phyloP scores from a whole-genome alignment of 441 rosid genomes.

The Bruguiera hainesii region DNA sequence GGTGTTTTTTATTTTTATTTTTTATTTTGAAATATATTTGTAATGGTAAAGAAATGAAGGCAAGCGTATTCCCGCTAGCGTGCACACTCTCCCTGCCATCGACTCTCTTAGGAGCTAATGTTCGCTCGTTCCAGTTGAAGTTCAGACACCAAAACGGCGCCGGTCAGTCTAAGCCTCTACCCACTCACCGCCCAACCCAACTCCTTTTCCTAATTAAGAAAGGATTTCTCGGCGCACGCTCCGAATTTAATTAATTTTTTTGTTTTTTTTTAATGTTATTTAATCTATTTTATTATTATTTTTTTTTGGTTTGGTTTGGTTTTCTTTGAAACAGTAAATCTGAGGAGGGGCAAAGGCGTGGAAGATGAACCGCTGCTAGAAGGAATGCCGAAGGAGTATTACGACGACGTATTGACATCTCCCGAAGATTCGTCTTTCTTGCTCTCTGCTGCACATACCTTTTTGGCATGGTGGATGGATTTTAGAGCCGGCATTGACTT shows the following conservation, averaged over 20 bases:
- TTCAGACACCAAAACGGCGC: slow-evolving; percentile 15
- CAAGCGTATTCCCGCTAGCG: slow-evolving; percentile 35
- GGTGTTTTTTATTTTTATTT: too few relatives aligned
- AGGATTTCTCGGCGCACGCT: background rate
- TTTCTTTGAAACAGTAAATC: slow-evolving; percentile 25
- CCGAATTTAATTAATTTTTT: background rate
- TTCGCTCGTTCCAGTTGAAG: slow-evolving; percentile 22
- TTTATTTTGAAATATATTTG: too few relatives aligned
- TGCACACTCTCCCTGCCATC: slow-evolving; percentile 27
- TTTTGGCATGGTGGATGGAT: background rate
- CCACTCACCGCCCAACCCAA: background rate
- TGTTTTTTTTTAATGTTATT: background rate
- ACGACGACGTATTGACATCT: slow-evolving; percentile 56
- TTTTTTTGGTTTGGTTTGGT: background rate
- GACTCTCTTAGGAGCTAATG: slow-evolving; percentile 7
- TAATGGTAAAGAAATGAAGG: slow-evolving; percentile 38
- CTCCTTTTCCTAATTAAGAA: background rate
- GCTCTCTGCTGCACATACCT: too few relatives aligned
- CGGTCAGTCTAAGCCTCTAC: slow-evolving; percentile 30
- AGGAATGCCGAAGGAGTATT: slow-evolving; percentile 92
- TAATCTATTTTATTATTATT: background rate
- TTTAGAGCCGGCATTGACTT: slow-evolving; percentile 5
- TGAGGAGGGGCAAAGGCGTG: slow-evolving; percentile 35
- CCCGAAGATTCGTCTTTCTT: background rate
- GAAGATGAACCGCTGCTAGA: slow-evolving; percentile 56